phyloP scores from a whole-genome alignment of 129 eudicot genomes.

The Escallonia rubra region DNA sequence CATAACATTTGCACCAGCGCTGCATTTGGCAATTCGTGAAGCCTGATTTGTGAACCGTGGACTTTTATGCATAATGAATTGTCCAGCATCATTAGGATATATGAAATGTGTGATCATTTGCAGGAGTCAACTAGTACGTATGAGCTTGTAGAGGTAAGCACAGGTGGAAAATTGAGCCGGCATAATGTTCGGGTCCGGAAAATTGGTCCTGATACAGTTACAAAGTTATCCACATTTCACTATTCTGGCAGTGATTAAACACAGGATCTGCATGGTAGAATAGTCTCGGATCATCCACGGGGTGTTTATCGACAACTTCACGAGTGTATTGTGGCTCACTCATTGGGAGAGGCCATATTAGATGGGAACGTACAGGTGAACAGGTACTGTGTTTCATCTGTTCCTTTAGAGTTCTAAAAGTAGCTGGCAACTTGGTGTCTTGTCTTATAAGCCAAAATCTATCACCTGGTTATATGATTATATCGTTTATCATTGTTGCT shows the following conservation, averaged over 20 bases:
- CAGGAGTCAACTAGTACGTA: constrained; percentile 80
- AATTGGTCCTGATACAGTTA: constrained; percentile 77
- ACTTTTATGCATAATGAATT: neutral
- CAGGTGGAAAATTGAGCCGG: constrained; percentile 80
- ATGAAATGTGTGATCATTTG: constrained; percentile 4
- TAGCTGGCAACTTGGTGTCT: neutral
- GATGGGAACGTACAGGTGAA: constrained; percentile 91
- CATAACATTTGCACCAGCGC: neutral
- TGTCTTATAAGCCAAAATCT: neutral
- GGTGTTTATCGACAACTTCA: constrained; percentile 81
- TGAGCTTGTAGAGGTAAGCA: constrained; percentile 76
- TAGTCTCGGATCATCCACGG: constrained; percentile 85
- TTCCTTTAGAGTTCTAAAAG: neutral
- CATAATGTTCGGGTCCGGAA: constrained; percentile 88
- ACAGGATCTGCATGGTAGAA: constrained; percentile 86
- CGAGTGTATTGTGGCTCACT: constrained; percentile 88
- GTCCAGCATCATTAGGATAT: neutral
- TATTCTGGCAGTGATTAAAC: constrained; percentile 57
- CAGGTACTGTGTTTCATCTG: constrained; percentile 38
- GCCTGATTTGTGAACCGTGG: neutral
- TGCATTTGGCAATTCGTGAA: neutral
- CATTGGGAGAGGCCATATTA: constrained; percentile 84
- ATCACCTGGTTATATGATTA: too few relatives aligned
- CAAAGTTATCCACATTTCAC: constrained; percentile 85
- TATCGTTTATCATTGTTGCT: neutral